Conservation (phyloP, 805 yeast genomes). For the Ogataea paradorogensis region DNA sequence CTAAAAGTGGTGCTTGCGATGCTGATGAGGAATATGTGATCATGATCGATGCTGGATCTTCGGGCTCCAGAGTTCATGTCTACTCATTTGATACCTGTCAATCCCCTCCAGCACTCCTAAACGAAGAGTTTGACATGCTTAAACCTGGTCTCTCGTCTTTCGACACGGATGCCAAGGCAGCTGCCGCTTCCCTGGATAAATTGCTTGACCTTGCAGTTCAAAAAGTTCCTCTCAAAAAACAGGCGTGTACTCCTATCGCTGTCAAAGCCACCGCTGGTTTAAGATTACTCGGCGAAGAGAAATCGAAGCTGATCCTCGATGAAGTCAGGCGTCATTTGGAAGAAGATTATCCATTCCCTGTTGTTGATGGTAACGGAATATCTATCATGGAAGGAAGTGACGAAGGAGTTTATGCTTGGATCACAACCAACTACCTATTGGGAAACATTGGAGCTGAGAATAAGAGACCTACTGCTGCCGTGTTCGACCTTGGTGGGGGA, state of each 20-base stretch:
- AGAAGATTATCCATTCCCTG: slow-evolving; percentile 84
- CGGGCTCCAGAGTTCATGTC: slow-evolving; percentile 94
- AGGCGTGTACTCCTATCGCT: slow-evolving; percentile 86
- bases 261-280: slow-evolving; percentile 98
- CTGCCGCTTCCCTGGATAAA: slow-evolving; percentile 87
- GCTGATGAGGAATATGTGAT: slow-evolving; percentile 66
- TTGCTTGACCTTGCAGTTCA: slow-evolving; percentile 72
- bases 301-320: slow-evolving; percentile 64
- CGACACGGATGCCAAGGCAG: slow-evolving; percentile 75
- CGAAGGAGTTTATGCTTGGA: slow-evolving; percentile 99
- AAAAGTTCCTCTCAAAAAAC: slow-evolving; percentile 69
- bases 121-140: slow-evolving; percentile 82
- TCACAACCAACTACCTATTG: slow-evolving; percentile 87
- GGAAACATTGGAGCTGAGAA: slow-evolving; percentile 88
- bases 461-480: slow-evolving; percentile 87
- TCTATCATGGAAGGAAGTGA: slow-evolving; percentile 94
- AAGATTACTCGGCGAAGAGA: slow-evolving; percentile 75
- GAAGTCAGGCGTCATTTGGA: slow-evolving; percentile 78
- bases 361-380: slow-evolving; percentile 82
- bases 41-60: slow-evolving; percentile 97
- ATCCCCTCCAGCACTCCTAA: slow-evolving; percentile 75
- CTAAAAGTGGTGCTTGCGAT: slow-evolving; percentile 32
- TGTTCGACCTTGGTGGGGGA: slow-evolving; percentile 97
- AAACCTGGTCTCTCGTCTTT: slow-evolving; percentile 90
- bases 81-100: slow-evolving; percentile 86